Evolutionary conservation across 371 early-diverging fungal species (phyloP).

Genomic region (Mucor lusitanicus): DNA sequence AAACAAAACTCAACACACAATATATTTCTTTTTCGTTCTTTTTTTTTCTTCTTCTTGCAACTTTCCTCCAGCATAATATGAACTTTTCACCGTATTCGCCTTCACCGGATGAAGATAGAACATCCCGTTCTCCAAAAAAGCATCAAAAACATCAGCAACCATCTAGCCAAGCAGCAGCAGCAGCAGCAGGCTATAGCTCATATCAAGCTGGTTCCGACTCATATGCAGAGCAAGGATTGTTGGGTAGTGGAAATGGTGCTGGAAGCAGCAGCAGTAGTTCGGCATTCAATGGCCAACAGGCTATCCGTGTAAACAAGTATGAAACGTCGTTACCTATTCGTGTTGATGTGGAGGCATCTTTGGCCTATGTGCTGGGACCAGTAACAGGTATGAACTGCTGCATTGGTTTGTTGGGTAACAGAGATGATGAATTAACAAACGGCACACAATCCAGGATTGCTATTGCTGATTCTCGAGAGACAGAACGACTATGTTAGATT

Average conservation of each 20-base stretch:
- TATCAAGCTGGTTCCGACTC: conserved; percentile 30
- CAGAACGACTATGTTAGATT: conserved; percentile 85
- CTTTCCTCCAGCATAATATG: conserved; percentile 16
- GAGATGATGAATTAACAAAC: neutral
- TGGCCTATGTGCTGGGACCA: conserved; percentile 71
- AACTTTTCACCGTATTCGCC: conserved; percentile 56
- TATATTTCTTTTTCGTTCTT: neutral
- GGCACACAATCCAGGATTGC: conserved; percentile 33
- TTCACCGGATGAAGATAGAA: conserved; percentile 55
- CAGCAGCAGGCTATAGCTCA: conserved; percentile 27
- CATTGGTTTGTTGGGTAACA: neutral
- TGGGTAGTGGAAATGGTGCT: conserved; percentile 18
- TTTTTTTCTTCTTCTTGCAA: conserved; percentile 1
- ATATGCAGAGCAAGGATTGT: conserved; percentile 43
- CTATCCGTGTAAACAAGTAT: conserved; percentile 75
- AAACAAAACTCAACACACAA: neutral
- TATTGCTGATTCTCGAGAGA: conserved; percentile 75
- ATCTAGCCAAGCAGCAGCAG: conserved; percentile 2
- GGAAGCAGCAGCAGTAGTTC: conserved; percentile 12
- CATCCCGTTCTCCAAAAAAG: conserved; percentile 21
- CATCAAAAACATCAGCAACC: conserved; percentile 11
- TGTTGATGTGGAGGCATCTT: conserved; percentile 80
- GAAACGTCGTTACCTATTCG: conserved; percentile 76
- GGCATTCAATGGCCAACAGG: conserved; percentile 14
- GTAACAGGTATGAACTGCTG: conserved; percentile 59